Evolutionary conservation across 352 stramenopile genomes (phyloP).

Genomic region (Elongisporangium senticosum): DNA sequence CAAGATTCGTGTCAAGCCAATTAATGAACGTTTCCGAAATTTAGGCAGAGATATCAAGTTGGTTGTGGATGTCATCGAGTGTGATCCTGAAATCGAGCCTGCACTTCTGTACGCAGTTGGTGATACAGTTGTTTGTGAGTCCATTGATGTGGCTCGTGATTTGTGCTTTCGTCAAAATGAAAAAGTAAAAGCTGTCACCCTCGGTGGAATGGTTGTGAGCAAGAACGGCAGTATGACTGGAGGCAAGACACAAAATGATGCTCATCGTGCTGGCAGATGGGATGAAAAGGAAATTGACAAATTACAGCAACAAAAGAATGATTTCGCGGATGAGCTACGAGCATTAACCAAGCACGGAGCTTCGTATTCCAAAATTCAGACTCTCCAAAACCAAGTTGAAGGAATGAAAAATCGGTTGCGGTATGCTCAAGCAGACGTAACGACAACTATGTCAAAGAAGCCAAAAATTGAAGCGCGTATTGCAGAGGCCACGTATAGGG

Average conservation of each 20-base stretch:
- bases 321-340: conserved; percentile 65
- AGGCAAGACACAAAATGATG: conserved; percentile 85
- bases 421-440: conserved; percentile 72
- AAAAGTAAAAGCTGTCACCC: conserved; percentile 88
- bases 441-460: conserved; percentile 63
- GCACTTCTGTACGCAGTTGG: conserved; percentile 95
- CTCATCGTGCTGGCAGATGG: conserved; percentile 84
- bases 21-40: conserved; percentile 92
- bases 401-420: conserved; percentile 64
- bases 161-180: conserved; percentile 80
- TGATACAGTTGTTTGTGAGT: conserved; percentile 95
- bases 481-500: conserved; percentile 38
- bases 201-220: conserved; percentile 95
- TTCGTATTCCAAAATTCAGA: conserved; percentile 61
- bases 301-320: conserved; percentile 81
- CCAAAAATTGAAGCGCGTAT: conserved; percentile 64
- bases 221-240: conserved; percentile 99
- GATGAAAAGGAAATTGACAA: conserved; percentile 90
- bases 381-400: conserved; percentile 61
- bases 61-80: conserved; percentile 94
- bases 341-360: conserved; percentile 61
- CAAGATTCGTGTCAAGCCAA: conserved; percentile 85
- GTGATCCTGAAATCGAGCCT: conserved; percentile 88
- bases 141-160: conserved; percentile 90
- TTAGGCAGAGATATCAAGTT: conserved; percentile 91